Evolutionary conservation across 2,329 filamentous ascomycete genomes (phyloP).

Genomic region (Xylariaceae sp.): DNA sequence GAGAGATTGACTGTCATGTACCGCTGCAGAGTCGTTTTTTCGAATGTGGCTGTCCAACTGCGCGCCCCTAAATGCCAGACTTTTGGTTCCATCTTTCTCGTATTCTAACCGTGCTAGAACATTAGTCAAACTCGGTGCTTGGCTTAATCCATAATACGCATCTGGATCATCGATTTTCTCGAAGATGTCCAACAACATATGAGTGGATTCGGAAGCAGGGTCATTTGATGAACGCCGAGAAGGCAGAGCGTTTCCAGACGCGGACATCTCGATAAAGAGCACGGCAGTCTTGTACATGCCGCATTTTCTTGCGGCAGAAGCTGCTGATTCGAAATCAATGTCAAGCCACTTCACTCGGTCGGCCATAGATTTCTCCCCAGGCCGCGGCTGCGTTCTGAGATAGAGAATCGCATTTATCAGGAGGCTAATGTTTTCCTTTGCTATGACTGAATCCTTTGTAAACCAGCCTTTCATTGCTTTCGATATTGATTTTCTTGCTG

Average conservation of each 20-base stretch:
- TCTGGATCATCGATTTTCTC: slow-evolving; percentile 93
- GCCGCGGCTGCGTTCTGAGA: slow-evolving; percentile 72
- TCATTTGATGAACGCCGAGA: slow-evolving; percentile 63
- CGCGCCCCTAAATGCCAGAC: slow-evolving; percentile 83
- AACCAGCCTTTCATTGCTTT: slow-evolving; percentile 61
- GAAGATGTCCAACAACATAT: slow-evolving; percentile 76
- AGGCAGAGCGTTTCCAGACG: slow-evolving; percentile 40
- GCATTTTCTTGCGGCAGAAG: slow-evolving; percentile 68
- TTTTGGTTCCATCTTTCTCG: slow-evolving; percentile 81
- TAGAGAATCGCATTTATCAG: slow-evolving; percentile 79
- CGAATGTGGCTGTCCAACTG: slow-evolving; percentile 83
- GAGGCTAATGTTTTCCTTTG: slow-evolving; percentile 61
- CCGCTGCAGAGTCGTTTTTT: slow-evolving; percentile 48
- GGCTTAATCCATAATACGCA: slow-evolving; percentile 85
- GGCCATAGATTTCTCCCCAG: slow-evolving; percentile 69
- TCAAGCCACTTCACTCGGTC: slow-evolving; percentile 83
- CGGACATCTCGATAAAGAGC: slow-evolving; percentile 70
- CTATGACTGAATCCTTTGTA: slow-evolving; percentile 38
- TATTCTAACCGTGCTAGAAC: slow-evolving; percentile 82
- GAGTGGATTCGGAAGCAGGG: slow-evolving; percentile 52
- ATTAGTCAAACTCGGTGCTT: slow-evolving; percentile 68
- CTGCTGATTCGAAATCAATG: slow-evolving; percentile 65
- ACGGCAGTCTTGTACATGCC: slow-evolving; percentile 84
- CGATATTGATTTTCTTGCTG: slow-evolving; percentile 59
- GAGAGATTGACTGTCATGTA: slow-evolving; percentile 61